Evolutionary conservation across 2,329 filamentous ascomycete species (phyloP).

Genomic region (Zymoseptoria pseudotritici): DNA sequence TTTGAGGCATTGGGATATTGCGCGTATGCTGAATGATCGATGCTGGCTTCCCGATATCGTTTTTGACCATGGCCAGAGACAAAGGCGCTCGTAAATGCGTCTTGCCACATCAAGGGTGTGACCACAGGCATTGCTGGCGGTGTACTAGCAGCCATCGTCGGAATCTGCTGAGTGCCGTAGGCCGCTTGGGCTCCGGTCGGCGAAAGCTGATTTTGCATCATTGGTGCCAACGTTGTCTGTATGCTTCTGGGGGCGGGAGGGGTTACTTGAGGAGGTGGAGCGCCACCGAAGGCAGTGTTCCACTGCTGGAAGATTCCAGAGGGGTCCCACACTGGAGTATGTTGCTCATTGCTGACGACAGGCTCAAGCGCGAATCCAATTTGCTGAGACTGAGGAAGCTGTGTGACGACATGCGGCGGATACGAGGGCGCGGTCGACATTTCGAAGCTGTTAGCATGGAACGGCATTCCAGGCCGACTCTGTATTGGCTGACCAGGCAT

Average conservation of each 20-base stretch:
- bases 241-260: constrained; percentile 29
- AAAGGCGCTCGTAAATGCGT: constrained; percentile 36
- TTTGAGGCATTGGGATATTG: constrained; percentile 13
- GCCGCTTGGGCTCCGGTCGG: constrained; percentile 15
- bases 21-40: constrained; percentile 15
- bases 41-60: constrained; percentile 39
- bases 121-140: constrained; percentile 28
- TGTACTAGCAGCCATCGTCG: constrained; percentile 13
- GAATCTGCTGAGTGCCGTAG: constrained; percentile 18
- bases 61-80: constrained; percentile 35
- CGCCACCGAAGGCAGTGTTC: constrained; percentile 87
- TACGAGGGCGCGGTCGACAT: constrained; percentile 15
- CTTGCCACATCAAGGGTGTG: constrained; percentile 46
- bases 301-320: constrained; percentile 62
- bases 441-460: constrained; percentile 15
- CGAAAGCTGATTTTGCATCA: constrained; percentile 33
- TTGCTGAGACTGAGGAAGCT: constrained; percentile 17
- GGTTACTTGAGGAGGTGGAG: constrained; percentile 39
- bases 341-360: constrained; percentile 23
- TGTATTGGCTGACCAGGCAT: constrained; percentile 10
- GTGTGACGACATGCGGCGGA: constrained; percentile 15
- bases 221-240: constrained; percentile 17
- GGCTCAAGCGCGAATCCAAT: constrained; percentile 20
- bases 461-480: constrained; percentile 14
- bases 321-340: constrained; percentile 28